Conservation (phyloP, 495 filamentous ascomycete genomes). For the Neurospora sp. region DNA sequence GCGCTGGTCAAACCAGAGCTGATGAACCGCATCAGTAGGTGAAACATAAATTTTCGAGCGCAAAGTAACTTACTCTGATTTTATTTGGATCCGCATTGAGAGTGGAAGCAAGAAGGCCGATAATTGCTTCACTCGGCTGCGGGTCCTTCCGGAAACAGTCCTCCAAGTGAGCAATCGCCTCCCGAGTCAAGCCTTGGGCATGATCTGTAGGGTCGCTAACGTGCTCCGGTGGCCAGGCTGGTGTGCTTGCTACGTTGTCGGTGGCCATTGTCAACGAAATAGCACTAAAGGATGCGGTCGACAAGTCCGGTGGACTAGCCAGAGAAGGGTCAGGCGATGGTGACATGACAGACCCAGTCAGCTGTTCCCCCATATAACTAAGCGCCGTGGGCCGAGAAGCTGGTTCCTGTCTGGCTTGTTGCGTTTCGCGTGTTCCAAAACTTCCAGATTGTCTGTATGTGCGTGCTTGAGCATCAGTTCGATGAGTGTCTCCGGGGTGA, state of each 20-base stretch:
- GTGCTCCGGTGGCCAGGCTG: neutral
- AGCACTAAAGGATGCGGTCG: neutral
- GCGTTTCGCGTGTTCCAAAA: neutral
- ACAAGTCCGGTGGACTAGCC: neutral
- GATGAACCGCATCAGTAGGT: neutral
- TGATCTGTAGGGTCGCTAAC: neutral
- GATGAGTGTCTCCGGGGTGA: neutral
- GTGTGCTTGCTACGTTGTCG: neutral
- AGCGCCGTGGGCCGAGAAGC: neutral
- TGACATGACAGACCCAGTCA: neutral
- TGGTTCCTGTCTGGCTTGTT: neutral
- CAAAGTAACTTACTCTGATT: slow-evolving; percentile 14
- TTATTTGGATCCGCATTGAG: slow-evolving; percentile 29
- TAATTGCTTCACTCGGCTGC: slow-evolving; percentile 25
- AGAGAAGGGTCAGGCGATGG: neutral
- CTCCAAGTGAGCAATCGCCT: slow-evolving; percentile 22
- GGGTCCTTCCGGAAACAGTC: slow-evolving; percentile 33
- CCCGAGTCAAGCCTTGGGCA: neutral
- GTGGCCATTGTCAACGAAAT: neutral
- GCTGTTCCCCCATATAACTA: neutral
- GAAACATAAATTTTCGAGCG: neutral
- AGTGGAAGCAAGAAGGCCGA: slow-evolving; percentile 32
- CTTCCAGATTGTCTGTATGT: neutral
- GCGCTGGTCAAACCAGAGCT: slow-evolving; percentile 37
- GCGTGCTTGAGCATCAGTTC: neutral